Evolutionary conservation across 176 grass and related monocot species (phyloP).

Genomic region (Puya raimondii): DNA sequence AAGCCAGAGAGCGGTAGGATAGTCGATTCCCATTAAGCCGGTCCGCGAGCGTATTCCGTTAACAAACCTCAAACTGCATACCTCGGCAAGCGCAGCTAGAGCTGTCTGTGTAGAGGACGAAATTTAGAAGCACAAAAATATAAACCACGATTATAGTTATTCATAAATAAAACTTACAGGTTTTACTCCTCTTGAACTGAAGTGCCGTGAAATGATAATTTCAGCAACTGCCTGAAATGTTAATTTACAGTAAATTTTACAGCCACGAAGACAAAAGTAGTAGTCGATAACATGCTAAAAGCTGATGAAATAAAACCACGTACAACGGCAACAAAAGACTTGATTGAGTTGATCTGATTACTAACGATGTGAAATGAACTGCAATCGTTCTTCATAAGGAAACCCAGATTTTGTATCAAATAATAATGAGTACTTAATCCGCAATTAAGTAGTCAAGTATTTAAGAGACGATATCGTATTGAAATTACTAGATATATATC

Average conservation of each 20-base stretch:
- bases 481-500: not conserved
- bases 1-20: conserved; percentile 82
- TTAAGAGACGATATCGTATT: no score
- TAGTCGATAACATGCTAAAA: no score
- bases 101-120: conserved; percentile 36
- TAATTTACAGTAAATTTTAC: conserved; percentile 5
- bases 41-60: conserved; percentile 63
- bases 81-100: conserved; percentile 73
- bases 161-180: conserved; percentile 38
- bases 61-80: conserved; percentile 91
- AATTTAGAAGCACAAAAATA: conserved; percentile 22
- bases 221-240: conserved; percentile 75
- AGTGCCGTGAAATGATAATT: conserved; percentile 76
- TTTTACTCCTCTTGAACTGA: conserved; percentile 60
- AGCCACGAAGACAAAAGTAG: not conserved
- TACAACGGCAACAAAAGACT: no score
- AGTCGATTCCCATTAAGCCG: conserved; percentile 92
- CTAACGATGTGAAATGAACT: no score
- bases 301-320: not conserved
- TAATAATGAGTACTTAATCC: no score
- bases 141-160: not conserved
- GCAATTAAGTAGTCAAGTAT: no score
- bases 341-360: no score
- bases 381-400: no score
- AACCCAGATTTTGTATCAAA: no score